Base-by-base conservation (phyloP, 2,329 filamentous ascomycete species). In the Cadophora gregata region DNA sequence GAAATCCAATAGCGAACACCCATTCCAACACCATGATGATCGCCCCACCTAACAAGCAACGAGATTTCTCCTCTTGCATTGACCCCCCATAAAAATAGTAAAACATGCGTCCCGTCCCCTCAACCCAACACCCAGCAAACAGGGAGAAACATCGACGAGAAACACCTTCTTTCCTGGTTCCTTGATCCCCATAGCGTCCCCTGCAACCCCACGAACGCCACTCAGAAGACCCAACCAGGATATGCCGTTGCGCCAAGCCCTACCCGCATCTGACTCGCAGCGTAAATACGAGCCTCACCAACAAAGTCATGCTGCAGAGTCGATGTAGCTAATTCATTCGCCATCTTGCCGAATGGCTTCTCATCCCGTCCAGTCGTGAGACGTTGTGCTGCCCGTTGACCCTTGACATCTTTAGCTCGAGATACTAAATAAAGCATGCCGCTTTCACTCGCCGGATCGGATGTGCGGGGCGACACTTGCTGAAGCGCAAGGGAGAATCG, bases 271-370 rank as follows among this genome's bases (percentile, higher is more conserved):
- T 38, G n/a, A 58, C 31, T 25, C n/a, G 53, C 31, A 58, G 25
- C 1, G 33, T 31, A 31, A 31, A 58, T 58, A 58, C 55, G 55
- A 58, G 55, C 55, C 50, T 53, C 50, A 53, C 25, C 12, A 58
- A 14, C 31, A 14, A 19, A 33, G n/a, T 5, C 29, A 33, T 19
- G 50, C 27, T 53, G 4, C 16, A n/a, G 19, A 19, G 10, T 8
- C 5, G 33, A 27, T 27, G 10, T 14, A 38, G 21, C 31, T 36
- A 10, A 27, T 19, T 12, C 8, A 58, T 38, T 58, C 33, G 55
- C 21, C 12, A 12, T 4, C 1, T 1, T 38, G 55, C 9, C 55
- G 33, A 58, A 6, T 0, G 27, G 8, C 24, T 29, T 31, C 50
- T n/a, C 24, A 27, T 2, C 7, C 50, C 31, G 12, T 53, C 16